Conservation (phyloP, 768 basidiomycete genomes). For the Kwoniella europaea region DNA sequence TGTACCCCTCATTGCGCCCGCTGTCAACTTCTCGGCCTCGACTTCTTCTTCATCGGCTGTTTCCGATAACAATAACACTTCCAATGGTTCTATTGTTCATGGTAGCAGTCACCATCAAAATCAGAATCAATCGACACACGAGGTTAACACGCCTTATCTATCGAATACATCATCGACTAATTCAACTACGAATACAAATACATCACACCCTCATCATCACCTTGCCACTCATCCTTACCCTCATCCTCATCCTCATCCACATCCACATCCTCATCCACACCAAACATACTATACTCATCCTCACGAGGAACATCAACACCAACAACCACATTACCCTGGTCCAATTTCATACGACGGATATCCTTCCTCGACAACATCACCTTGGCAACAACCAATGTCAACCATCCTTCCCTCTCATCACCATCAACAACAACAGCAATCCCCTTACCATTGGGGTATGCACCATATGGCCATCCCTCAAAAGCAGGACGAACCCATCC, state of each 20-base stretch:
- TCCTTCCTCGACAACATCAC: conserved; percentile 11
- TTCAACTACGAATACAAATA: conserved; percentile 9
- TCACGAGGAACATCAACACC: conserved; percentile 9
- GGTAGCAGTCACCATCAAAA: conserved; percentile 21
- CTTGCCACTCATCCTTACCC: conserved; percentile 20
- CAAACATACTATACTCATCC: conserved; percentile 8
- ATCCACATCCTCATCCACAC: conserved; percentile 11
- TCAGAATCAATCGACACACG: conserved; percentile 10
- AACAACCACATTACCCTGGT: conserved; percentile 5
- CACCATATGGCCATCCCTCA: conserved; percentile 31
- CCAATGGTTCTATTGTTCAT: conserved; percentile 5
- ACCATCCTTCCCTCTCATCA: conserved; percentile 12
- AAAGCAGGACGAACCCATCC: conserved; percentile 49
- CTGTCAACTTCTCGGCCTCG: conserved; percentile 19
- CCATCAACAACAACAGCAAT: conserved; percentile 21
- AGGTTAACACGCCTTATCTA: conserved; percentile 26
- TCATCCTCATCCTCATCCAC: conserved; percentile 17
- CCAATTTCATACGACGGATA: conserved; percentile 10
- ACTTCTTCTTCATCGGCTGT: conserved; percentile 25
- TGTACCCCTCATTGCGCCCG: conserved; percentile 14
- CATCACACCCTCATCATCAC: neutral
- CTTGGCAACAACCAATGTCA: conserved; percentile 14
- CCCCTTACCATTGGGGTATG: conserved; percentile 28
- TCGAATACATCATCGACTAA: conserved; percentile 5
- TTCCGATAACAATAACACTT: conserved; percentile 21